Evolutionary conservation across 2,329 filamentous ascomycete species (phyloP), one percentile per base, ranked within the genome.

Genomic region (Aureobasidium melanogenum): DNA sequence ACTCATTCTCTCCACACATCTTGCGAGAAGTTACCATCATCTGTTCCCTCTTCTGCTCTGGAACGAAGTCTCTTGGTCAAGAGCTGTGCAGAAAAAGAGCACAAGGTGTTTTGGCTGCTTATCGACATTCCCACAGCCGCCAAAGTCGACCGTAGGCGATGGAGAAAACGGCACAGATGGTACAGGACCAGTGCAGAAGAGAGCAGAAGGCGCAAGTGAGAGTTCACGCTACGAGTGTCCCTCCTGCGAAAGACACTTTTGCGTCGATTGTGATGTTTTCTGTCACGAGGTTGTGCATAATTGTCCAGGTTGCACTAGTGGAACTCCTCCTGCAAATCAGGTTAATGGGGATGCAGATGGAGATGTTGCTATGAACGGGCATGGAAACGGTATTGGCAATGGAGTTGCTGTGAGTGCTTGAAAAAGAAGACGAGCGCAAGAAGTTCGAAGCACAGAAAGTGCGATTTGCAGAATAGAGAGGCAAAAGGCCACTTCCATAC

Each of bases 201-300:
- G 66, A 30, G 71, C 67, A 19, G 67, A 71, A 55, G 72, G 88
- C 1, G 87, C 92, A 46, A 93, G 89, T 72, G 90, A 95, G 77
- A 94, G 88, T 70, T 86, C 88, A 51, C 80, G 94, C 56, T 99
- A 99, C 72, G 89, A 89, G 63, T 99, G 94, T 72, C 84, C 88
- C 67, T 86, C 87, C n/a, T 99, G 94, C 74, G 76, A 82, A 3
- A 86, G 89, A 63, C 93, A 97, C 75, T 99, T 97, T 72, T 99
- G 94, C 78, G 95, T 99, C 66, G 94, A 99, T 73, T 99, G 94
- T 73, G 94, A 99, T 73, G 85, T 97, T 26, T 97, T 94, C 76
- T 88, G 90, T 26, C 94, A 99, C 72, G 91, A 97, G 76, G 85
- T 95, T 14, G 83, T 96, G 56, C 93, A 99, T 72, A 97, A 97